A percentile compares a stretch with the other conserved stretches of the same genome.
These are phyloP conservation scores for Echria macrotheca DNA, from an alignment of 495 filamentous ascomycete species.

Conservation along the genomic window DNA sequence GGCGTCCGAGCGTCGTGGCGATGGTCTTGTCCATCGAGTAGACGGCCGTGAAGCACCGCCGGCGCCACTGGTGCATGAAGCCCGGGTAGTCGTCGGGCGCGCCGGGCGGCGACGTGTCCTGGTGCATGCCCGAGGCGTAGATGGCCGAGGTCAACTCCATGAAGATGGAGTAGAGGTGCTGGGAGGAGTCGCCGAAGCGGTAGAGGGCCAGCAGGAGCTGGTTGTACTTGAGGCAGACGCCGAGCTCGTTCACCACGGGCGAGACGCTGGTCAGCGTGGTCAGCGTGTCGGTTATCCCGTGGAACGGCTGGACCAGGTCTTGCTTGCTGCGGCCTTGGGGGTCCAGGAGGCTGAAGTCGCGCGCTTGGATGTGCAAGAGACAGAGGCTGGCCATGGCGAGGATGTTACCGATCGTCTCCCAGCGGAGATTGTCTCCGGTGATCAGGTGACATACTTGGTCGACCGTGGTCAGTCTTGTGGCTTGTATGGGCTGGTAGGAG, in stretches of 20 bases:
- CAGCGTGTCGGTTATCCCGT: constrained; percentile 5
- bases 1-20: constrained; percentile 9
- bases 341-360: constrained; percentile 7
- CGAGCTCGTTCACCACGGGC: constrained; percentile 10
- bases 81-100: background rate
- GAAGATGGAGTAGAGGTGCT: constrained; percentile 9
- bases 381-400: constrained; percentile 9
- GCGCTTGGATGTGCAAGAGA: constrained; percentile 5
- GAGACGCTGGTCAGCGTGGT: constrained; percentile 3
- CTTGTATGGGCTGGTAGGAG: constrained; percentile 9
- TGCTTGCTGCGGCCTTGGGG: constrained; percentile 8
- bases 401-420: constrained; percentile 9
- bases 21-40: constrained; percentile 12
- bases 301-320: constrained; percentile 6
- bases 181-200: constrained; percentile 11
- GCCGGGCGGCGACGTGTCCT: background rate
- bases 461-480: constrained; percentile 3
- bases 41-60: constrained; percentile 11
- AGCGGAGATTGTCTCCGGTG: constrained; percentile 10
- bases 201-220: constrained; percentile 10
- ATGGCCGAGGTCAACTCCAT: constrained; percentile 11
- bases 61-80: constrained; percentile 14
- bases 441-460: constrained; percentile 5
- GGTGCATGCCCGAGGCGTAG: constrained; percentile 10
- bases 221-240: constrained; percentile 10